These are phyloP conservation scores for Cladosporium halotolerans DNA, from an alignment of 2,329 filamentous ascomycete genomes.

Conservation along the genomic window DNA sequence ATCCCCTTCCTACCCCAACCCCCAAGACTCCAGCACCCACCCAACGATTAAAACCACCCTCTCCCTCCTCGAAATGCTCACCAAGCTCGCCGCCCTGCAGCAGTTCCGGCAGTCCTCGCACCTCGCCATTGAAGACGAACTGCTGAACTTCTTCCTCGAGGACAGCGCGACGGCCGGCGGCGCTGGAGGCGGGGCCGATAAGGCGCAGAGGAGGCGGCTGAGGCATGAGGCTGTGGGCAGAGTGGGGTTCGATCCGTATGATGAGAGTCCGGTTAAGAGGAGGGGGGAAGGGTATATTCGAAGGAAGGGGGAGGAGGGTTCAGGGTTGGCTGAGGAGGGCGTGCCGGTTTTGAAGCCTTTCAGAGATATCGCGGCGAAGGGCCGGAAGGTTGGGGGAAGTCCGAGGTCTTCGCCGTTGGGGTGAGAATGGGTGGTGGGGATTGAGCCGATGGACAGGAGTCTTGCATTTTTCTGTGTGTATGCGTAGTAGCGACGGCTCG, in stretches of 20 bases:
- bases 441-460: not conserved
- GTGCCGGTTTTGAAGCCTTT: not conserved
- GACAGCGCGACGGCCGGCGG: conserved; percentile 54
- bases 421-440: not conserved
- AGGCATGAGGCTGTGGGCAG: conserved; percentile 54
- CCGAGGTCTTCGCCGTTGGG: not conserved
- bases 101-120: conserved; percentile 89
- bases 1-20: conserved; percentile 24
- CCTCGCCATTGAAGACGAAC: conserved; percentile 81
- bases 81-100: conserved; percentile 79
- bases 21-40: conserved; percentile 13
- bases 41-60: conserved; percentile 57
- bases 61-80: conserved; percentile 80
- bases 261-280: conserved; percentile 62
- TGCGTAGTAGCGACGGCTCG: no score
- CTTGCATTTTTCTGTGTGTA: not conserved
- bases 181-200: conserved; percentile 54
- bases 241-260: conserved; percentile 66
- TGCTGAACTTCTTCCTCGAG: conserved; percentile 79
- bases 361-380: not conserved
- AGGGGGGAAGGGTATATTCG: conserved; percentile 56
- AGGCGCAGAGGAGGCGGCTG: conserved; percentile 53
- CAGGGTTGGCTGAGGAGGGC: not conserved
- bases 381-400: no score
- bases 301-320: not conserved